A percentile compares a stretch with the other conserved stretches of the same genome.
Conservation (phyloP, 768 basidiomycete species). For the Boletus tomentosulus region DNA sequence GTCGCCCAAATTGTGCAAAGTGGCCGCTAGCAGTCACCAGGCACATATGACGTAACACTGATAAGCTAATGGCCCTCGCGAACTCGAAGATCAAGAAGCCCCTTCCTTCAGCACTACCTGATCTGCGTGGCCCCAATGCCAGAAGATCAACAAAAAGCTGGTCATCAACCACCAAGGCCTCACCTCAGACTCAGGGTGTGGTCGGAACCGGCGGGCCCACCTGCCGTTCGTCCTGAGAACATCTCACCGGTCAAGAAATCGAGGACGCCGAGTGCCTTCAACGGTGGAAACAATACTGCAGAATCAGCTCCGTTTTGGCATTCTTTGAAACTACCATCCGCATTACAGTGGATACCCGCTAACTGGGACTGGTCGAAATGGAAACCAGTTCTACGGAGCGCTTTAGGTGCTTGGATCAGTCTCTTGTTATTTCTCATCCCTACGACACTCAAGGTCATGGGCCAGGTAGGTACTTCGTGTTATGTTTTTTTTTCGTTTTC, state of each 20-base stretch:
- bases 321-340: constrained; percentile 22
- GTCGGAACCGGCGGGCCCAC: neutral
- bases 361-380: constrained; percentile 57
- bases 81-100: neutral
- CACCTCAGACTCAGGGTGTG: constrained; percentile 8
- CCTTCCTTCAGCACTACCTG: neutral
- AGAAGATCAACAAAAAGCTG: neutral
- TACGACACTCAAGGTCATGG: constrained; percentile 43
- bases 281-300: neutral
- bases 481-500: neutral
- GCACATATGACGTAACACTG: neutral
- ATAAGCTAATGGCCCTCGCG: neutral
- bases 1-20: neutral
- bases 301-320: neutral
- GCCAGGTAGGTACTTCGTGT: constrained; percentile 41
- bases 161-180: neutral
- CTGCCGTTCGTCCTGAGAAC: neutral
- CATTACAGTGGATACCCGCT: constrained; percentile 51
- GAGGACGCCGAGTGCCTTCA: neutral
- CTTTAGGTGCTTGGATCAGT: constrained; percentile 59
- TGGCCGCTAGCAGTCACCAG: neutral
- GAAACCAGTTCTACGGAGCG: constrained; percentile 61
- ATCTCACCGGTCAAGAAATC: neutral
- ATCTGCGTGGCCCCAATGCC: constrained; percentile 6
- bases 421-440: constrained; percentile 58